These are phyloP conservation scores for Didymella sp. DNA, from an alignment of 2,329 filamentous ascomycete genomes.

Conservation along the genomic window DNA sequence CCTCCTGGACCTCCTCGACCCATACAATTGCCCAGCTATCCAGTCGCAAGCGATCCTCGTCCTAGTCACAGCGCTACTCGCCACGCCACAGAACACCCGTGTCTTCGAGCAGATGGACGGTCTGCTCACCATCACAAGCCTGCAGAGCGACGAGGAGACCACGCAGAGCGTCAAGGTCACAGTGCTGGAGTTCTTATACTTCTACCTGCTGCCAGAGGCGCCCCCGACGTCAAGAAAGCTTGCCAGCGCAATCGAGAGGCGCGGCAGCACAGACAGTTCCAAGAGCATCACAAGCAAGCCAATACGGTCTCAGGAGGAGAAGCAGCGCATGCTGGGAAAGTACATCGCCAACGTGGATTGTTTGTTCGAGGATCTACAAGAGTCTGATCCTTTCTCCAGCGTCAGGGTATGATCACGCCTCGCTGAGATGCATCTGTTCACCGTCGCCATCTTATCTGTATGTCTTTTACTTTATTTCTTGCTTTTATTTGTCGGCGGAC, in stretches of 20 bases:
- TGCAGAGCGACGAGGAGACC: slow-evolving; percentile 89
- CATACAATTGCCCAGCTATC: slow-evolving; percentile 85
- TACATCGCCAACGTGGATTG: slow-evolving; percentile 82
- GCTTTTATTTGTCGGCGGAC: slow-evolving; percentile 20
- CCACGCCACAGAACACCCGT: slow-evolving; percentile 85
- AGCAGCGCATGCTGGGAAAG: slow-evolving; percentile 77
- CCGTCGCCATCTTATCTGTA: slow-evolving; percentile 23
- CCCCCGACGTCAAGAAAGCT: slow-evolving; percentile 54
- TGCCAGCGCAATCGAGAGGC: slow-evolving; percentile 41
- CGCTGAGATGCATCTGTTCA: neutral
- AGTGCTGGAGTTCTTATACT: slow-evolving; percentile 96
- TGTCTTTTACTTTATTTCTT: slow-evolving; percentile 22
- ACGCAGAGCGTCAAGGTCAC: slow-evolving; percentile 90
- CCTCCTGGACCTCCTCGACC: slow-evolving; percentile 91
- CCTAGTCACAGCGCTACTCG: slow-evolving; percentile 86
- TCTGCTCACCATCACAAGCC: slow-evolving; percentile 85
- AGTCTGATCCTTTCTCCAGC: slow-evolving; percentile 67
- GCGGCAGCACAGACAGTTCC: slow-evolving; percentile 40
- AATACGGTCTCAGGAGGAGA: slow-evolving; percentile 76
- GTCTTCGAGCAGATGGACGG: slow-evolving; percentile 93
- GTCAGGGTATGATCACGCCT: slow-evolving; percentile 25
- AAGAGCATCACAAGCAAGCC: slow-evolving; percentile 41
- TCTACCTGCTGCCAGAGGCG: slow-evolving; percentile 95
- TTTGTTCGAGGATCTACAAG: slow-evolving; percentile 81
- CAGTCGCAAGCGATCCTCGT: slow-evolving; percentile 90